Evolutionary conservation across 768 basidiomycete genomes (phyloP).

Genomic region (Tricholoma sp.): DNA sequence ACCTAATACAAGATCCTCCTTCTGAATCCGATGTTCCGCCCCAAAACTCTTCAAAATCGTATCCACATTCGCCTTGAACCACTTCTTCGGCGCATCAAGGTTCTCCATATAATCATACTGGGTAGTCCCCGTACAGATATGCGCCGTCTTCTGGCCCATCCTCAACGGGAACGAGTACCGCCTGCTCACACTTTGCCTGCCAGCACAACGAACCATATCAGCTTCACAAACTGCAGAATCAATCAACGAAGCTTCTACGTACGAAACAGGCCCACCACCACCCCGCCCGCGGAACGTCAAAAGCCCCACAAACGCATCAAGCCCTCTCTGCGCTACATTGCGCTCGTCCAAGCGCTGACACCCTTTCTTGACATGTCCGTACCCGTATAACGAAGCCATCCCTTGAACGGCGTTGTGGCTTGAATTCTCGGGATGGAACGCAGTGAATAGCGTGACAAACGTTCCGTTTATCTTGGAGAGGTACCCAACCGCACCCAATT

Average conservation of each 20-base stretch:
- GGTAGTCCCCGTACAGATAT: slow-evolving; percentile 65
- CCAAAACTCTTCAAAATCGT: slow-evolving; percentile 57
- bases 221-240: slow-evolving; percentile 2
- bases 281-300: slow-evolving; percentile 37
- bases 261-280: slow-evolving; percentile 33
- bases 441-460: slow-evolving; percentile 72
- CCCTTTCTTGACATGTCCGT: slow-evolving; percentile 50
- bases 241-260: slow-evolving; percentile 13
- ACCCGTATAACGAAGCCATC: slow-evolving; percentile 59
- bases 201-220: background rate
- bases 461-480: slow-evolving; percentile 57
- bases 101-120: slow-evolving; percentile 63
- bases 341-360: slow-evolving; percentile 53
- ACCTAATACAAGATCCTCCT: slow-evolving; percentile 57
- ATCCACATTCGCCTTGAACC: slow-evolving; percentile 71
- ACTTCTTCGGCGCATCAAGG: slow-evolving; percentile 58
- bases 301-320: slow-evolving; percentile 50
- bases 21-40: slow-evolving; percentile 41
- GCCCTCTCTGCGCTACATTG: slow-evolving; percentile 50
- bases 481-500: slow-evolving; percentile 73
- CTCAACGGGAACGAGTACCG: slow-evolving; percentile 58
- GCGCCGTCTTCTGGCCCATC: slow-evolving; percentile 60
- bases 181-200: slow-evolving; percentile 42
- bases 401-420: slow-evolving; percentile 35
- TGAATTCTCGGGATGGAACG: slow-evolving; percentile 48